Percentiles rank a stretch among this genome's conserved stretches.
phyloP scores from a whole-genome alignment of 805 yeast genomes.

The Sugiyamaella smithiae region DNA sequence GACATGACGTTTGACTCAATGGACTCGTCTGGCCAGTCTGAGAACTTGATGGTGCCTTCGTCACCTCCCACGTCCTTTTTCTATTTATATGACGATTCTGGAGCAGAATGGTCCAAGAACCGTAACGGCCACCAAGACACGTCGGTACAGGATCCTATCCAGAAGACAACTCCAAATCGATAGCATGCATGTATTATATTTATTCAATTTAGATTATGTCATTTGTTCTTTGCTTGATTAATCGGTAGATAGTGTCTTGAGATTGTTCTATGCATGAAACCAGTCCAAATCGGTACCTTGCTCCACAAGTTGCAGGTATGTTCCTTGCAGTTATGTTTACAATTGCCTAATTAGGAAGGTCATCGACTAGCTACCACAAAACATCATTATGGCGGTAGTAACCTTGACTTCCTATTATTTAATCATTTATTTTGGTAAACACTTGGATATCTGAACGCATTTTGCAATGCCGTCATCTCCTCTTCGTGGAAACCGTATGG shows the following conservation, averaged over 20 bases:
- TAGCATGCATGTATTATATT: slow-evolving; percentile 2
- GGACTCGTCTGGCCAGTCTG: not conserved
- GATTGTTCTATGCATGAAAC: no score
- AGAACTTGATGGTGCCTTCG: slow-evolving; percentile 15
- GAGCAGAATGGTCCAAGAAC: not conserved
- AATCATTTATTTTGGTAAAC: no score
- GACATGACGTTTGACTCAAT: slow-evolving; percentile 12
- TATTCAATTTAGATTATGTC: not conserved
- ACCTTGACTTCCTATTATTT: not conserved
- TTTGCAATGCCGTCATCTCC: slow-evolving; percentile 6
- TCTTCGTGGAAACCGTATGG: slow-evolving; percentile 1
- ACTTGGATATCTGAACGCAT: not conserved
- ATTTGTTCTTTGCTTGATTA: no score
- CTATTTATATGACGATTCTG: slow-evolving; percentile 14
- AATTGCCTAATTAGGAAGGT: not conserved
- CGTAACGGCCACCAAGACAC: not conserved
- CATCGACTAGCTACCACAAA: not conserved
- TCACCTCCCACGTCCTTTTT: slow-evolving; percentile 18
- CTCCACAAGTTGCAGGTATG: no score
- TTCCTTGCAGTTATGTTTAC: slow-evolving; percentile 5
- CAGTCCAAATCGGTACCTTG: no score
- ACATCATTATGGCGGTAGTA: not conserved
- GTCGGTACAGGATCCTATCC: no score
- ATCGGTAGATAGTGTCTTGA: no score
- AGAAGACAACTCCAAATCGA: not conserved